Conservation (phyloP, 805 yeast species). For the Starmera caribaea region DNA sequence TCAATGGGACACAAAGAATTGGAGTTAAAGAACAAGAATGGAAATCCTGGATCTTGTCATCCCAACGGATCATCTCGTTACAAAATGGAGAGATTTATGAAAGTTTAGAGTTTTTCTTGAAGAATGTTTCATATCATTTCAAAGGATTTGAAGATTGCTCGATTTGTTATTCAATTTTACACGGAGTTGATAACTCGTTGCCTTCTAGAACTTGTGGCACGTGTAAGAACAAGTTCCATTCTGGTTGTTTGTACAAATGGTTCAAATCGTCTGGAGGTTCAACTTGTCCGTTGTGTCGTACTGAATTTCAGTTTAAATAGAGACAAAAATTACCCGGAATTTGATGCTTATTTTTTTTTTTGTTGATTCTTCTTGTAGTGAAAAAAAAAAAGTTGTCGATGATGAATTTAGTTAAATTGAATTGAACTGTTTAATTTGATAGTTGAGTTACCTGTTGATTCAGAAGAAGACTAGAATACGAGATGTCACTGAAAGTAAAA, state of each 20-base stretch:
- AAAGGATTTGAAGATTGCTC: constrained; percentile 97
- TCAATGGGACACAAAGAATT: constrained; percentile 67
- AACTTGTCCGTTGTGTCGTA: constrained; percentile 92
- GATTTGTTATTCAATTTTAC: constrained; percentile 86
- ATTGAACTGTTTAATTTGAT: too few species aligned
- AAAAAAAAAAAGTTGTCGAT: too few species aligned
- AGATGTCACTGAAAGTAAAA: too few species aligned
- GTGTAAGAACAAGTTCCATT: constrained; percentile 89
- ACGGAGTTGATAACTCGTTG: constrained; percentile 65
- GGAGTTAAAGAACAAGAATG: constrained; percentile 91
- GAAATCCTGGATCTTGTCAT: constrained; percentile 91
- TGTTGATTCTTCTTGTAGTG: too few species aligned
- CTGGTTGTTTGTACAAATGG: constrained; percentile 96
- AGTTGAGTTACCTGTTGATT: too few species aligned
- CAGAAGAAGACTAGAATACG: too few species aligned
- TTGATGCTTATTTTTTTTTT: too few species aligned
- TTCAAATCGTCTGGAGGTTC: constrained; percentile 88
- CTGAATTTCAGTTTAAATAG: constrained; percentile 39
- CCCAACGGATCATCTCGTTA: constrained; percentile 70
- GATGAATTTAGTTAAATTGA: too few species aligned
- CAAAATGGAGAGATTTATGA: constrained; percentile 56
- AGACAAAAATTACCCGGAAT: too few species aligned
- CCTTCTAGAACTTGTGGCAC: constrained; percentile 86
- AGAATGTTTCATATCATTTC: constrained; percentile 75
- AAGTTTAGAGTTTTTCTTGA: constrained; percentile 30